A percentile compares a stretch with the other conserved stretches of the same genome.
Evolutionary conservation across 1,284 basidiomycete genomes (phyloP).

Genomic region (Ceratobasidium sp.): DNA sequence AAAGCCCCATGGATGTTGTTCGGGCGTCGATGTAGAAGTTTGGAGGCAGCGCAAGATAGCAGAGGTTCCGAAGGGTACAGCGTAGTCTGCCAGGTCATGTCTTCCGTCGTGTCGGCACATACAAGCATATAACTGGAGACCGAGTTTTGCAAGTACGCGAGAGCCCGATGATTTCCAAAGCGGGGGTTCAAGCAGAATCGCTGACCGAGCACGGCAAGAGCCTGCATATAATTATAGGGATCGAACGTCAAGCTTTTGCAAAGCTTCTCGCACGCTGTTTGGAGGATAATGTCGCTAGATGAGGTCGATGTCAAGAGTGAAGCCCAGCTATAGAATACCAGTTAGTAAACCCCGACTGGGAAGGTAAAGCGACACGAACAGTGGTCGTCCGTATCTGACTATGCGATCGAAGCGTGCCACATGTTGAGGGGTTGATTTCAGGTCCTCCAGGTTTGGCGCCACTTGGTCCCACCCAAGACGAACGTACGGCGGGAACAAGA

Average conservation of each 20-base stretch:
- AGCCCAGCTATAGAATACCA: not conserved
- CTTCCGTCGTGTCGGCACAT: not conserved
- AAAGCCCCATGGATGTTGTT: too few relatives aligned
- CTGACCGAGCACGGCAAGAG: conserved; percentile 20
- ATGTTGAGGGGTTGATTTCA: not conserved
- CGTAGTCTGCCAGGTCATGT: not conserved
- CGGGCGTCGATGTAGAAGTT: not conserved
- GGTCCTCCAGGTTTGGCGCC: not conserved
- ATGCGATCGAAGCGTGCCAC: not conserved
- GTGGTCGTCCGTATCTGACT: not conserved
- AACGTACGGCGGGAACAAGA: conserved; percentile 7
- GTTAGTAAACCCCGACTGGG: not conserved
- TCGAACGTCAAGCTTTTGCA: not conserved
- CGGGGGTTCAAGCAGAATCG: conserved; percentile 8
- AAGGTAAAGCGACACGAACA: not conserved
- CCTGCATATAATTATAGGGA: not conserved
- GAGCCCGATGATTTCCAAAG: not conserved
- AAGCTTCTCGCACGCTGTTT: not conserved
- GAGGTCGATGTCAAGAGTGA: not conserved
- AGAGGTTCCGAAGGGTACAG: conserved; percentile 14
- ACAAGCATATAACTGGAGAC: conserved; percentile 5
- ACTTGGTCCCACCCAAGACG: conserved; percentile 10
- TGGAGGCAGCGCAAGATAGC: conserved; percentile 18
- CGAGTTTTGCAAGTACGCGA: not conserved
- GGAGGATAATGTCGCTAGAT: not conserved